Conservation (phyloP, 1,139 yeast species). For the Geotrichum australiense region DNA sequence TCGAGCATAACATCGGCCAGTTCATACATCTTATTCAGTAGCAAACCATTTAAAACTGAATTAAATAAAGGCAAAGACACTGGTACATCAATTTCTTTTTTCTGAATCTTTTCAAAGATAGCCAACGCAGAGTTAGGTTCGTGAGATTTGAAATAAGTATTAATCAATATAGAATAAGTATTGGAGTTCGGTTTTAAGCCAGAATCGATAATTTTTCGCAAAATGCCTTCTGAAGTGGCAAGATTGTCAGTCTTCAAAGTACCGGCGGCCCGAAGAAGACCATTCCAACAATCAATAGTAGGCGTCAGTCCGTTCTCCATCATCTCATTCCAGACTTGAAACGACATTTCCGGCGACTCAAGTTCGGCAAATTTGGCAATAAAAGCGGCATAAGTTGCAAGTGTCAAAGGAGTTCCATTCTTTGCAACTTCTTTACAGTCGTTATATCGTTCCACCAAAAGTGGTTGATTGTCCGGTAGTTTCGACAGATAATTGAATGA, state of each 20-base stretch:
- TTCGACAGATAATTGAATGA: slow-evolving; percentile 22
- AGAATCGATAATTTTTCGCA: slow-evolving; percentile 34
- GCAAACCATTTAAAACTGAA: slow-evolving; percentile 32
- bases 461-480: slow-evolving; percentile 26
- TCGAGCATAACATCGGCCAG: slow-evolving; percentile 31
- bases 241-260: slow-evolving; percentile 29
- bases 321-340: slow-evolving; percentile 39
- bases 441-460: slow-evolving; percentile 23
- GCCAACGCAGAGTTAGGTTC: slow-evolving; percentile 32
- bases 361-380: slow-evolving; percentile 35
- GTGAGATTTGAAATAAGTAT: slow-evolving; percentile 32
- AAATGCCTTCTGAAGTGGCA: slow-evolving; percentile 35
- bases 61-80: slow-evolving; percentile 31
- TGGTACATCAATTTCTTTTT: slow-evolving; percentile 21
- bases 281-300: slow-evolving; percentile 40
- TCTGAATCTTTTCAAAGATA: slow-evolving; percentile 25
- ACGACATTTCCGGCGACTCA: slow-evolving; percentile 30
- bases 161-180: slow-evolving; percentile 35
- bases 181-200: slow-evolving; percentile 38
- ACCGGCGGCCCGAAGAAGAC: slow-evolving; percentile 40
- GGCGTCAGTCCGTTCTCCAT: slow-evolving; percentile 30
- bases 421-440: slow-evolving; percentile 23
- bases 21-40: slow-evolving; percentile 24
- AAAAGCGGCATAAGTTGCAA: slow-evolving; percentile 32
- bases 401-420: slow-evolving; percentile 25